phyloP scores from a whole-genome alignment of 1,284 basidiomycete species.

The Moniliophthora roreri region DNA sequence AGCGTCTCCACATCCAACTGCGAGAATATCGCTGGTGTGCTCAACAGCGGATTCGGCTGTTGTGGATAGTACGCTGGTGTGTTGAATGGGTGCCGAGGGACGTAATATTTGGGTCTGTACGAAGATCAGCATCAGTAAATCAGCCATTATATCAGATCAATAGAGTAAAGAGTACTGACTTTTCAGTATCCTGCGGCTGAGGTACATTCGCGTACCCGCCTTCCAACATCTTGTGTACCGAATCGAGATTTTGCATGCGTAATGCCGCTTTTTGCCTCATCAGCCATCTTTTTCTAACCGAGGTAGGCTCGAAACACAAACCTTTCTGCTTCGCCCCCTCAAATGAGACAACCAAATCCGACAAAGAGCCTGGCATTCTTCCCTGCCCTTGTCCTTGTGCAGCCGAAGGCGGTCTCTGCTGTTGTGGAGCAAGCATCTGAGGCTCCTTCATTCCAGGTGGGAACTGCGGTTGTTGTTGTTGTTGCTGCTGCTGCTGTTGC shows the following conservation, averaged over 20 bases:
- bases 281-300: too few species aligned
- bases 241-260: slow-evolving; percentile 80
- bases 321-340: slow-evolving; percentile 96
- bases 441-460: slow-evolving; percentile 69
- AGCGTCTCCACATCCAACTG: slow-evolving; percentile 97
- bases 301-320: slow-evolving; percentile 34
- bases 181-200: slow-evolving; percentile 92
- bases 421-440: background rate
- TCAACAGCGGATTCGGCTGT: slow-evolving; percentile 78
- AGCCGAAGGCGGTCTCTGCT: slow-evolving; percentile 12
- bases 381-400: slow-evolving; percentile 30
- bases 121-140: slow-evolving; percentile 13
- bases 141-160: slow-evolving; percentile 6
- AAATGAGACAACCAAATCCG: slow-evolving; percentile 93
- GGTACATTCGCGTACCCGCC: slow-evolving; percentile 87
- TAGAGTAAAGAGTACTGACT: slow-evolving; percentile 51
- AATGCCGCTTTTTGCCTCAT: slow-evolving; percentile 59
- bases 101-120: slow-evolving; percentile 90
- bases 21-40: slow-evolving; percentile 84
- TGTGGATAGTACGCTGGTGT: slow-evolving; percentile 98
- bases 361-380: slow-evolving; percentile 72
- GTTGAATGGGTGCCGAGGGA: slow-evolving; percentile 89
- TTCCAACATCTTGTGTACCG: slow-evolving; percentile 92
- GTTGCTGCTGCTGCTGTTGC: slow-evolving; percentile 29
- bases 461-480: slow-evolving; percentile 49